Evolutionary conservation across 2,329 filamentous ascomycete genomes (phyloP), one percentile per base, ranked within the genome.

Genomic region (Cladosporium sp.): DNA sequence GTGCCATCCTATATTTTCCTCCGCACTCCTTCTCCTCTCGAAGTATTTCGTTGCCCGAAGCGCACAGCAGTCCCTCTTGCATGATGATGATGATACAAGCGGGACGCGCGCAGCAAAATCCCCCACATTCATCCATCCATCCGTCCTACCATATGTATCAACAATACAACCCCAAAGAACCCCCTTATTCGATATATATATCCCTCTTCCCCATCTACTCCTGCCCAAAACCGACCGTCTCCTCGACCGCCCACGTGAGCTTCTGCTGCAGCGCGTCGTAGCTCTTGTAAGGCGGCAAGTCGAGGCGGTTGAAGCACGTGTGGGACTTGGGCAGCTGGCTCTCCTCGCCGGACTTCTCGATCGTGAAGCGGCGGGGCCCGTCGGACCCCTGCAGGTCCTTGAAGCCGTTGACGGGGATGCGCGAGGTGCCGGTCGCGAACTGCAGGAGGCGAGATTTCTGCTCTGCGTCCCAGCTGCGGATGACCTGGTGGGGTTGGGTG

Each of bases 321-420:
- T 98, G 93, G 55, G 90, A 93, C 75, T 98, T 98, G 32, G 93
- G 93, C 67, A 98, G 71, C 63, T 96, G 95, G 56, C 79, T 83
- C 49, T 91, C 77, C 68, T 97, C 93, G 54, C 93, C 93, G 35
- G 91, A 89, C 76, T 97, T 97, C 71, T 98, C 93, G 70, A 98
- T 97, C 1, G 93, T 98, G 66, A 98, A 98, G 58, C 93, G 79
- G 72, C 93, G 81, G 9, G 93, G 93, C 3, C 93, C 93, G 69
- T 98, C 93, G 61, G 90, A 95, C 38, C 93, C 93, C 72, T 98
- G 93, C 48, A 98, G 77, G 77, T 98, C 93, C 75, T 98, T 98
- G 81, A 98, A 98, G 7, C 93, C 93, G 70, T 98, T 98, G 73
- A 98, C 93, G 1, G 93, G 93, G 61, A 98, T 98, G 75, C 93